Evolutionary conservation across 1,139 yeast species (phyloP), one percentile per base, ranked within the genome.

Genomic region (Yamadazyma atmosphaerica): DNA sequence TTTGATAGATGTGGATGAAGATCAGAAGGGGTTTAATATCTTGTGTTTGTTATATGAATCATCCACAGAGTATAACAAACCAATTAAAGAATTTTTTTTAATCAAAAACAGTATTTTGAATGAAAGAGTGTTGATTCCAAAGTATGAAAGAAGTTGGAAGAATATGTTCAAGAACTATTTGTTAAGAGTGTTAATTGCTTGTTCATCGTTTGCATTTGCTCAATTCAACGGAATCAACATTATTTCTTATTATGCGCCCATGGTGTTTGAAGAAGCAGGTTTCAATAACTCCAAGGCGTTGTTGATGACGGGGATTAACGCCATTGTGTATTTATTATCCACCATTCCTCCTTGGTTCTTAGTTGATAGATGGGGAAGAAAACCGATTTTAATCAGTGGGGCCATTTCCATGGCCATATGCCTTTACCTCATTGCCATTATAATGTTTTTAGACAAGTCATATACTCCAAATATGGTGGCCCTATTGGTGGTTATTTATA

Each of bases 31-130:
- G 2, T 75, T 86, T 53, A 72, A 84, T 36, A 96, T 87, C 10
- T 75, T 89, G 51, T 84, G 90, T n/a, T 82, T 87, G 52, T 68
- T 90, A 35, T 86, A 86, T 48, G 81, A 88, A 10, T 80, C 78
- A 16, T 63, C 67, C 23, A 55, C 60, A 2, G 67, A 64, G 36
- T 85, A 85, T 11, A 76, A 76, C 44, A 61, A 61, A 40, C 65
- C 68, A 4, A 43, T 54, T 12, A 49, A 47, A 34, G 94, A 86
- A 56, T 88, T 81, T 58, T 81, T 81, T 47, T 76, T 82, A 49
- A 88, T 88, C 52, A 87, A 88, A 57, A 89, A 86, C 56, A 76
- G 85, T n/a, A 90, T 88, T 16, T 54, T 87, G 26, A 52, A 52
- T 41, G 81, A 74, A 46, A 54, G 78, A 34, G 54, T 60, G 13